Conservation (phyloP, 257 asterid species). For the Gardenia jasminoides region DNA sequence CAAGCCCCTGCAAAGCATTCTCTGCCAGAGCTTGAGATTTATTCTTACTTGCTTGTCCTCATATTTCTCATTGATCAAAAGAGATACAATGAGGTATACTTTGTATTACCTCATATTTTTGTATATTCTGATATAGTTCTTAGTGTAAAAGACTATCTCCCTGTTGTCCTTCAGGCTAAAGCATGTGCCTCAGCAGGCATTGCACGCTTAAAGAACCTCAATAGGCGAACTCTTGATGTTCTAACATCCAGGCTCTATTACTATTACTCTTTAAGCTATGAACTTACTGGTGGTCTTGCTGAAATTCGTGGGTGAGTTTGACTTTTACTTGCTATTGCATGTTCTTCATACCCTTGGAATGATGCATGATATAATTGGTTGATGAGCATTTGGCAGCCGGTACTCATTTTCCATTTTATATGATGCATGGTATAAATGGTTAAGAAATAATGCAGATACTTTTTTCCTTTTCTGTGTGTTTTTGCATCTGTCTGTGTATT, state of each 20-base stretch:
- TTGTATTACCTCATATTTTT: neutral
- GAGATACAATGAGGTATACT: constrained; percentile 61
- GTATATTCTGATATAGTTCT: neutral
- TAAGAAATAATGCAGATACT: neutral
- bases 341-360: neutral
- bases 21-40: constrained; percentile 81
- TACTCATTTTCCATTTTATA: neutral
- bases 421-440: neutral
- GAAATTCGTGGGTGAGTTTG: constrained; percentile 77
- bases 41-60: constrained; percentile 70
- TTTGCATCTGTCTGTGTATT: neutral
- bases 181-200: constrained; percentile 87
- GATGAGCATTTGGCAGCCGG: neutral
- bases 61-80: constrained; percentile 76
- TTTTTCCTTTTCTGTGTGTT: neutral
- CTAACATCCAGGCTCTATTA: constrained; percentile 83
- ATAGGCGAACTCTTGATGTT: constrained; percentile 78
- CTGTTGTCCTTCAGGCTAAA: constrained; percentile 62
- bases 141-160: neutral
- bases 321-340: neutral
- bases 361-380: neutral
- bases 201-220: constrained; percentile 72
- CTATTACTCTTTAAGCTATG: constrained; percentile 85
- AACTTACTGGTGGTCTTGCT: constrained; percentile 82
- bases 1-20: constrained; percentile 57